Base-by-base conservation (phyloP, 768 basidiomycete genomes). In the Trichaptum fuscoviolaceum region DNA sequence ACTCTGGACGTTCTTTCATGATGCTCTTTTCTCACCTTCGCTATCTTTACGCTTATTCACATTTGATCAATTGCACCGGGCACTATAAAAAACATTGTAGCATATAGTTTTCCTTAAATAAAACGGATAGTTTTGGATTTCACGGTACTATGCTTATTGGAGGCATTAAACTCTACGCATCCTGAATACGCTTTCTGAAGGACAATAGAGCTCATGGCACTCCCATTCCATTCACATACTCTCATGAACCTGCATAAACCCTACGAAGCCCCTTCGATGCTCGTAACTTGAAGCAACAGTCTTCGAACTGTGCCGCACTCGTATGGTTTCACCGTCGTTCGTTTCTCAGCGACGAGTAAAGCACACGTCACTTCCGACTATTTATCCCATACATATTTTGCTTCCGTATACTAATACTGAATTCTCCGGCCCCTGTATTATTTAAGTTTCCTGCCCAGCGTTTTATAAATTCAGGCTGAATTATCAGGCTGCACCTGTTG, bases 41-140 rank as follows among this genome's bases (percentile, higher is more conserved):
- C 42, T 52, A 52, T 52, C 20, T 52, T 52, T 52, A 52, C 42
- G 42, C 42, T 52, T 52, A 52, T 52, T 52, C 42, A 52, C 42
- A 52, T 15, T 52, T 52, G 42, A 52, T 20, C 42, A 15, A 52
- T 20, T 52, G 42, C 42, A 52, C 20, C 42, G 42, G 42, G 42
- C 42, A 52, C 42, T 52, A 52, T 52, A 52, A 5, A 52, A 52
- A 12, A 52, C 42, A 52, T 52, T 52, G 42, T 52, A 52, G 42
- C 42, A 52, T 52, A 52, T 52, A 12, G 42, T 52, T 52, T 52
- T 52, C 20, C 42, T 52, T 52, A 12, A 52, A 52, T 52, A 20
- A 30, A 52, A 52, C 42, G 42, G 42, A 52, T 52, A 52, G 5
- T 52, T 52, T 52, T 52, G 42, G 42, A 52, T 52, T 52, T 52